Percentiles rank a stretch among this genome's conserved stretches.
Evolutionary conservation across 108 stramenopile species (phyloP).

Genomic region (Mayamaea pseudoterrestris): DNA sequence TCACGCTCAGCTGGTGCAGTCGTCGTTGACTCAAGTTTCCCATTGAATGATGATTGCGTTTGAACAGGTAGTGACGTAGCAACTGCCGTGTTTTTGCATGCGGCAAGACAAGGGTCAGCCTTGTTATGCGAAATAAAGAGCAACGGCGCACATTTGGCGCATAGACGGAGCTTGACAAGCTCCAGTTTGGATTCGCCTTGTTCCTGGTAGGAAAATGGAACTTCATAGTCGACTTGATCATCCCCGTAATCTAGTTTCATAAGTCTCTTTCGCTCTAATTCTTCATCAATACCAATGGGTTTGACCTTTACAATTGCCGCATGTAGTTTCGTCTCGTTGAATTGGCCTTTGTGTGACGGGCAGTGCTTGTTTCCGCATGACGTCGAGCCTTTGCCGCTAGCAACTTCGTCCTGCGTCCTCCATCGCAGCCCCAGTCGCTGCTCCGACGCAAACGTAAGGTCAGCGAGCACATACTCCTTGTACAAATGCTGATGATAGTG

Average conservation of each 20-base stretch:
- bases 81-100: not conserved
- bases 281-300: constrained; percentile 3
- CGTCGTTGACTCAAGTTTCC: too few species aligned
- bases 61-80: too few species aligned
- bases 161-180: constrained; percentile 56
- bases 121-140: constrained; percentile 13
- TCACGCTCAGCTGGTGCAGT: too few species aligned
- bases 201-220: constrained; percentile 58
- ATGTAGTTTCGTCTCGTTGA: not conserved
- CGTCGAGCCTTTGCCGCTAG: constrained; percentile 41
- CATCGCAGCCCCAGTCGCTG: constrained; percentile 59
- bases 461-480: constrained; percentile 73
- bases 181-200: constrained; percentile 32
- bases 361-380: constrained; percentile 70
- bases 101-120: constrained; percentile 1
- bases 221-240: constrained; percentile 41
- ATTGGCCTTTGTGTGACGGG: constrained; percentile 9
- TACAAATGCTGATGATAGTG: constrained; percentile 59
- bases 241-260: constrained; percentile 16
- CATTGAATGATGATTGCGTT: too few species aligned
- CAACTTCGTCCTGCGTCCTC: constrained; percentile 62
- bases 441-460: constrained; percentile 31
- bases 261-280: constrained; percentile 16
- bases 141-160: constrained; percentile 45
- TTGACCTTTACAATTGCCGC: not conserved